Base-by-base conservation (phyloP, 208 protist species). In the Acanthamoeba culbertsoni region DNA sequence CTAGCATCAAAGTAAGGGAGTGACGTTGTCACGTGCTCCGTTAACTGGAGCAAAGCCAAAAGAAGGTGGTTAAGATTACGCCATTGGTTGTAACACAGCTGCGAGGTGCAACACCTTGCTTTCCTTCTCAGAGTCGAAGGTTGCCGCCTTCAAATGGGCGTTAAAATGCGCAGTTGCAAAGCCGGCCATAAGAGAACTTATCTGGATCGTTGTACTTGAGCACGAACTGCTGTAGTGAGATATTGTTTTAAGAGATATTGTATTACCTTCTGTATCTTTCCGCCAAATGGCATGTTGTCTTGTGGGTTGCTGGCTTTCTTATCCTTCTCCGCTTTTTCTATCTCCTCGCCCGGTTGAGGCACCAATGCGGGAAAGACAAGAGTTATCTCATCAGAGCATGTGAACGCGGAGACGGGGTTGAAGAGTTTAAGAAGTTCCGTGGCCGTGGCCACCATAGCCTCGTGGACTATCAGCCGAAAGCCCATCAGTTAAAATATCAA, bases 381-480 rank as follows among this genome's bases (percentile, higher is more conserved):
- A n/a, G 95, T 95, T 31, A 96, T 96, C 43, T 96, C 95, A 75
- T 96, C 95, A 55, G 71, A 92, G 40, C 90, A 93, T 6, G 95
- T 96, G 43, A 95, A 96, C 16, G 91, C 73, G 18, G 65, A 16
- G 18, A 33, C 35, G 14, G 95, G 84, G 42, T 93, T 57, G 55
- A 96, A 96, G 6, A 51, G 28, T 28, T 93, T 95, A 18, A 95
- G 33, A 18, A 96, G 62, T 4, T 55, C 92, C 28, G 28, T 82
- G n/a, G 94, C 77, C 37, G 94, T 95, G 33, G 88, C 82, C 18
- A 95, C 31, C 95, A 96, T 96, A 45, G 95, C 95, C 82, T 95
- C 91, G 33, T 94, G 82, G n/a, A 96, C 94, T 95, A 45, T 40
- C n/a, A 4, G 26, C 42, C 33, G 37, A 0, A 28, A 93, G 82